phyloP scores from a whole-genome alignment of 1,139 yeast genomes.

The Fermentozyma sake region DNA sequence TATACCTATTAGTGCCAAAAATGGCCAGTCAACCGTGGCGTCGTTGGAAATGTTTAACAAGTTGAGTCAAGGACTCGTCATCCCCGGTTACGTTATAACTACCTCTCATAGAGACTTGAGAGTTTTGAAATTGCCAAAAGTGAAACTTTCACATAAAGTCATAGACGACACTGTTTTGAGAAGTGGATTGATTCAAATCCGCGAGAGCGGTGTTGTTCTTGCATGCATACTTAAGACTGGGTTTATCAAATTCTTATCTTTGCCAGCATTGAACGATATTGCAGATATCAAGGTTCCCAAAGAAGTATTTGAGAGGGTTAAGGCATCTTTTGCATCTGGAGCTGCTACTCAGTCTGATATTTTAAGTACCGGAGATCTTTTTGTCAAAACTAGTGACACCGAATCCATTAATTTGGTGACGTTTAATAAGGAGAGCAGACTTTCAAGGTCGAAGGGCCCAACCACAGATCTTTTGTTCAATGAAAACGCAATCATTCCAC shows the following conservation, averaged over 20 bases:
- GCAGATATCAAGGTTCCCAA: constrained; percentile 34
- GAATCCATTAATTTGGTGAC: constrained; percentile 44
- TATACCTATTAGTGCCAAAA: constrained; percentile 52
- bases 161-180: constrained; percentile 60
- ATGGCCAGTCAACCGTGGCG: constrained; percentile 67
- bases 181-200: constrained; percentile 29
- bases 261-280: constrained; percentile 38
- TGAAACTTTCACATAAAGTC: constrained; percentile 60
- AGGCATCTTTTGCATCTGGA: constrained; percentile 19
- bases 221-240: constrained; percentile 37
- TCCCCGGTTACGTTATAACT: constrained; percentile 60
- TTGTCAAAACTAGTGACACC: constrained; percentile 53
- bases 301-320: constrained; percentile 24
- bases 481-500: constrained; percentile 59
- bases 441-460: constrained; percentile 17
- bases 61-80: constrained; percentile 56
- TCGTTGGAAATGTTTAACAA: constrained; percentile 53
- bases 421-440: constrained; percentile 39
- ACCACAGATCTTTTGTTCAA: constrained; percentile 54
- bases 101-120: constrained; percentile 62
- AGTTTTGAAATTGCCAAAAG: constrained; percentile 56
- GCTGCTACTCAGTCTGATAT: constrained; percentile 30
- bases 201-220: constrained; percentile 30
- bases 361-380: constrained; percentile 68
- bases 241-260: constrained; percentile 32